phyloP scores from a whole-genome alignment of 2,329 filamentous ascomycete species.

The Ceratocystis diversiconidia region DNA sequence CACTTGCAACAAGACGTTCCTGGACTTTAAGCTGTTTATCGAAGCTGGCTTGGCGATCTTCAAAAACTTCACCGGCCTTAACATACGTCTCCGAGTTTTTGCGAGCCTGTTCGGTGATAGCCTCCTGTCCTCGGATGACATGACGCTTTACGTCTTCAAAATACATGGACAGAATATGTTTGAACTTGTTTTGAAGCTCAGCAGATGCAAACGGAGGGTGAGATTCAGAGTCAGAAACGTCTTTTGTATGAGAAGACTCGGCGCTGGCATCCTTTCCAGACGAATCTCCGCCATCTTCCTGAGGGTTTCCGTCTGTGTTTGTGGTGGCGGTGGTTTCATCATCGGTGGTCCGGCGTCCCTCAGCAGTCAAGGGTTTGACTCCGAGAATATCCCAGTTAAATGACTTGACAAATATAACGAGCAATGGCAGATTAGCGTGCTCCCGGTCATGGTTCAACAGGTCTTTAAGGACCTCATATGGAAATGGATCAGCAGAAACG shows the following conservation, averaged over 20 bases:
- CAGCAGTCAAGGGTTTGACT: conserved; percentile 53
- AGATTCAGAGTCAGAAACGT: conserved; percentile 27
- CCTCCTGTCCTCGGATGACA: conserved; percentile 80
- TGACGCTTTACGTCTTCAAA: conserved; percentile 88
- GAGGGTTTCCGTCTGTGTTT: conserved; percentile 28
- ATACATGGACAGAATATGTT: conserved; percentile 71
- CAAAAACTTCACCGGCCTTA: conserved; percentile 95
- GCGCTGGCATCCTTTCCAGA: conserved; percentile 19
- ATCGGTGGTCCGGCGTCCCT: conserved; percentile 71
- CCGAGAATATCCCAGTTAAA: conserved; percentile 94
- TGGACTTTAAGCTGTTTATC: conserved; percentile 88
- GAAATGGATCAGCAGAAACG: conserved; percentile 70
- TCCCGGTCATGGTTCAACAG: conserved; percentile 86
- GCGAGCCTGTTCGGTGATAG: conserved; percentile 69
- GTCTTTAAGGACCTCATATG: conserved; percentile 94
- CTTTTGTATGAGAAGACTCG: conserved; percentile 17
- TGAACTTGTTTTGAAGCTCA: conserved; percentile 74
- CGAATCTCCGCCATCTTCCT: background rate
- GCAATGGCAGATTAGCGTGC: conserved; percentile 75
- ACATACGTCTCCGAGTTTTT: conserved; percentile 97
- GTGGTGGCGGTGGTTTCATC: conserved; percentile 51
- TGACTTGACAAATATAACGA: conserved; percentile 89
- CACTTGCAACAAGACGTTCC: conserved; percentile 78
- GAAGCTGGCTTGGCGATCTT: conserved; percentile 89
- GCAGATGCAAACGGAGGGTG: conserved; percentile 62